These are phyloP conservation scores for Mortierella sp. DNA, from an alignment of 371 early-diverging fungal species.

Conservation along the genomic window DNA sequence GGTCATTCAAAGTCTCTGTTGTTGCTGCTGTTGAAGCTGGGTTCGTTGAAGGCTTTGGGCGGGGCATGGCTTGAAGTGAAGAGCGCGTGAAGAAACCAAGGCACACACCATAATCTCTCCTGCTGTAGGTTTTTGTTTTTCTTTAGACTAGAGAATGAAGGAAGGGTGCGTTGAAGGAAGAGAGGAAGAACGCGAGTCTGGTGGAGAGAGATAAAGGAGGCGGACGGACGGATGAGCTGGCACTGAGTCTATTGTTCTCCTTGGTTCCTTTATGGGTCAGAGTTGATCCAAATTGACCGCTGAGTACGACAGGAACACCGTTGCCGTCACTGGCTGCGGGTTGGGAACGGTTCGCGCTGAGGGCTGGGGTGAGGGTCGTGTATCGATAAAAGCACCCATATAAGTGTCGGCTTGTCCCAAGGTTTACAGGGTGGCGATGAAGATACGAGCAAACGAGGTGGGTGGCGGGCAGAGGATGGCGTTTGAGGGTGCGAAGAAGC, in stretches of 20 bases:
- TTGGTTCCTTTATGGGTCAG: conserved; percentile 2
- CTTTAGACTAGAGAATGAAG: neutral
- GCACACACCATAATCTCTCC: conserved; percentile 36
- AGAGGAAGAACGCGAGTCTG: conserved; percentile 4
- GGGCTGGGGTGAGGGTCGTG: conserved; percentile 12
- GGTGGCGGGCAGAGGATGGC: neutral
- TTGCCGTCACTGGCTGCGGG: conserved; percentile 8
- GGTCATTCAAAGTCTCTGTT: conserved; percentile 24
- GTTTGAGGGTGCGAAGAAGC: neutral
- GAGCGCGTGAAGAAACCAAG: conserved; percentile 19
- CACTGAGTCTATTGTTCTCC: too few species aligned
- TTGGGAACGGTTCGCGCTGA: conserved; percentile 7
- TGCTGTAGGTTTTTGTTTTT: neutral
- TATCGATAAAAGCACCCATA: conserved; percentile 25
- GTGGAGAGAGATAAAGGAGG: conserved; percentile 7
- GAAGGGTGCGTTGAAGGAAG: conserved; percentile 1
- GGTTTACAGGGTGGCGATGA: neutral
- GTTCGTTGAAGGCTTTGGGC: conserved; percentile 16
- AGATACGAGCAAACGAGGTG: neutral
- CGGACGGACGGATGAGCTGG: neutral
- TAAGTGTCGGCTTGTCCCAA: conserved; percentile 8
- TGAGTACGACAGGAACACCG: conserved; percentile 1
- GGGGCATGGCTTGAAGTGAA: conserved; percentile 35
- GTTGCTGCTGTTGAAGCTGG: conserved; percentile 19
- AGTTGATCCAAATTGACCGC: conserved; percentile 1